Evolutionary conservation across 257 asterid genomes (phyloP).

Genomic region (Primulina tabacum): DNA sequence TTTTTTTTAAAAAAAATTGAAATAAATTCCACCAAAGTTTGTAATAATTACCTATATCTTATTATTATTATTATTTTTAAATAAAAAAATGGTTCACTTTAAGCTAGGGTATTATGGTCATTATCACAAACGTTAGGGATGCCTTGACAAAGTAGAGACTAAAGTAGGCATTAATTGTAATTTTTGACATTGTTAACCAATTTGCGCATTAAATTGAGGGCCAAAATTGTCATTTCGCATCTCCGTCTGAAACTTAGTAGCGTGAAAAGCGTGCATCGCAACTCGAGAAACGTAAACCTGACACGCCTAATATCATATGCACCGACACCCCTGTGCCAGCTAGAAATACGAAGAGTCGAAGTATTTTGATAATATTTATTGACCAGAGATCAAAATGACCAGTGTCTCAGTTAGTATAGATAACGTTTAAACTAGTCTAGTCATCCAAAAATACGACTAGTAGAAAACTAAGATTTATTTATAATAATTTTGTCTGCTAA

Average conservation of each 20-base stretch:
- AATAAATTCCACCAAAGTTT: background rate
- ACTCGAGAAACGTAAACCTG: background rate
- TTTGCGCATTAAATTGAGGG: background rate
- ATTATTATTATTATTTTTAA: background rate
- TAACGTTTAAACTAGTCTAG: too few species aligned
- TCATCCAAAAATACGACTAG: too few species aligned
- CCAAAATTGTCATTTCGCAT: background rate
- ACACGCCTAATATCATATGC: background rate
- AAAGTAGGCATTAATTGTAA: background rate
- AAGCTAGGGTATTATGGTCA: background rate
- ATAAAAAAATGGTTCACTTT: background rate
- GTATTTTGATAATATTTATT: too few species aligned
- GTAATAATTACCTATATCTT: background rate
- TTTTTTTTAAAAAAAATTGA: background rate
- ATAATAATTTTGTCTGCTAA: too few species aligned
- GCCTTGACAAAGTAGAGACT: too few species aligned
- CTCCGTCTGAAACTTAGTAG: background rate
- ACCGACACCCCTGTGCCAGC: too few species aligned
- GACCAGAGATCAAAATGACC: too few species aligned
- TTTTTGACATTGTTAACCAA: too few species aligned
- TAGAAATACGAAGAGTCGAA: too few species aligned
- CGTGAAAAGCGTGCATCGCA: background rate
- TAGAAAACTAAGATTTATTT: too few species aligned
- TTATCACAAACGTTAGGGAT: background rate
- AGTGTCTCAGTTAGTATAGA: too few species aligned